Evolutionary conservation across 495 filamentous ascomycete genomes (phyloP).

Genomic region (Hypoxylon subgilvum): DNA sequence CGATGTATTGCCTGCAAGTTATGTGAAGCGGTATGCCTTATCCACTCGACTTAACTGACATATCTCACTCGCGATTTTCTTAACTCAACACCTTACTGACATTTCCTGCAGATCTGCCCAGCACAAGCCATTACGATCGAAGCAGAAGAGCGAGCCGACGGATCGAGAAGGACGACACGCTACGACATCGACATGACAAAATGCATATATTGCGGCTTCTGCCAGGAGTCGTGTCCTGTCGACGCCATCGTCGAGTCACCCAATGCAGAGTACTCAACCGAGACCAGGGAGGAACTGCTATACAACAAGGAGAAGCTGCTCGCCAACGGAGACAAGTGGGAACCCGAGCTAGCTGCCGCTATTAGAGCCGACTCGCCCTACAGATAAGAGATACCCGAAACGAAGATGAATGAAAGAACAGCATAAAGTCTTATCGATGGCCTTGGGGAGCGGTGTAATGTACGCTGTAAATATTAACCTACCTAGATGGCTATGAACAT

Average conservation of each 20-base stretch:
- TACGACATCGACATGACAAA: slow-evolving; percentile 99
- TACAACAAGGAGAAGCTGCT: slow-evolving; percentile 97
- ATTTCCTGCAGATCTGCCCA: slow-evolving; percentile 72
- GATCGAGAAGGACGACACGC: slow-evolving; percentile 88
- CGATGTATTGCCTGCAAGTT: slow-evolving; percentile 99
- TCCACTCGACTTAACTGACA: background rate
- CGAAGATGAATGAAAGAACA: slow-evolving; percentile 1
- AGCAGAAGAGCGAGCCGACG: slow-evolving; percentile 95
- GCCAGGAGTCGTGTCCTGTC: slow-evolving; percentile 97
- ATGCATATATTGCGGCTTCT: slow-evolving; percentile 99
- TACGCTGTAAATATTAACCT: slow-evolving; percentile 38
- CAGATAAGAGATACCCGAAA: slow-evolving; percentile 74
- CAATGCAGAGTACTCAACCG: slow-evolving; percentile 97
- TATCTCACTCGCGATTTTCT: too few relatives aligned
- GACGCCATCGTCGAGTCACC: slow-evolving; percentile 97
- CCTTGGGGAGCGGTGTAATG: slow-evolving; percentile 20
- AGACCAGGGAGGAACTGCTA: slow-evolving; percentile 93
- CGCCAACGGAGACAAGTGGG: slow-evolving; percentile 95
- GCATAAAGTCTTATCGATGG: too few relatives aligned
- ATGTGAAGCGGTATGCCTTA: slow-evolving; percentile 76
- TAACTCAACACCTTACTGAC: slow-evolving; percentile 9
- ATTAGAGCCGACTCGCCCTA: slow-evolving; percentile 89
- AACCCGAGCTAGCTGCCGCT: slow-evolving; percentile 90
- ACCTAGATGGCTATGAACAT: slow-evolving; percentile 28
- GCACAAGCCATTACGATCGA: slow-evolving; percentile 98